phyloP scores from a whole-genome alignment of 1,284 basidiomycete species.

The Trametes pubescens region DNA sequence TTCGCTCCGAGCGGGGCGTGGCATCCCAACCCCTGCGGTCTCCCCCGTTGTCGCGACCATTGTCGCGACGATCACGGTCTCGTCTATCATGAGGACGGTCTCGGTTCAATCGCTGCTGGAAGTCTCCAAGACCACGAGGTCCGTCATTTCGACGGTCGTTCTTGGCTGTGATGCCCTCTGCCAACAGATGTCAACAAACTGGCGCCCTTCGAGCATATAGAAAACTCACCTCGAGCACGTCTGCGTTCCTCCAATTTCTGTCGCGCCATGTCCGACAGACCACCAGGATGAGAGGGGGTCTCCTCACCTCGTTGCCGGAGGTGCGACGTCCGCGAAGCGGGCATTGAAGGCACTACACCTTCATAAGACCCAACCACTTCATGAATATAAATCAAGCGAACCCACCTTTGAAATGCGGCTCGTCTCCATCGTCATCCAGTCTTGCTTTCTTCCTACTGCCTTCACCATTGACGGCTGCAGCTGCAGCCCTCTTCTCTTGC shows the following conservation, averaged over 20 bases:
- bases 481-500: constrained; percentile 81
- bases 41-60: constrained; percentile 20
- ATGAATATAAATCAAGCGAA: background rate
- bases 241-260: constrained; percentile 81
- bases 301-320: constrained; percentile 83
- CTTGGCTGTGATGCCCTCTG: constrained; percentile 70
- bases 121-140: constrained; percentile 74
- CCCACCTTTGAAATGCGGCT: constrained; percentile 85
- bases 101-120: constrained; percentile 72
- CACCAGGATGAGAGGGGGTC: constrained; percentile 93
- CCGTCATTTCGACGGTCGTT: constrained; percentile 62
- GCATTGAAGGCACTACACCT: constrained; percentile 74
- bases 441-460: constrained; percentile 72
- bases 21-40: constrained; percentile 64
- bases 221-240: constrained; percentile 62
- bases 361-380: background rate
- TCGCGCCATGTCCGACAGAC: constrained; percentile 80
- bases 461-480: constrained; percentile 51
- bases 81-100: constrained; percentile 49
- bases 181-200: background rate
- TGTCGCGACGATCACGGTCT: constrained; percentile 34
- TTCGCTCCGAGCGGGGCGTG: constrained; percentile 74
- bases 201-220: background rate
- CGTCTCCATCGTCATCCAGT: constrained; percentile 63
- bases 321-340: constrained; percentile 63